Evolutionary conservation across 179 eudicot genomes (phyloP).

Genomic region (Amaranthus tricolor): DNA sequence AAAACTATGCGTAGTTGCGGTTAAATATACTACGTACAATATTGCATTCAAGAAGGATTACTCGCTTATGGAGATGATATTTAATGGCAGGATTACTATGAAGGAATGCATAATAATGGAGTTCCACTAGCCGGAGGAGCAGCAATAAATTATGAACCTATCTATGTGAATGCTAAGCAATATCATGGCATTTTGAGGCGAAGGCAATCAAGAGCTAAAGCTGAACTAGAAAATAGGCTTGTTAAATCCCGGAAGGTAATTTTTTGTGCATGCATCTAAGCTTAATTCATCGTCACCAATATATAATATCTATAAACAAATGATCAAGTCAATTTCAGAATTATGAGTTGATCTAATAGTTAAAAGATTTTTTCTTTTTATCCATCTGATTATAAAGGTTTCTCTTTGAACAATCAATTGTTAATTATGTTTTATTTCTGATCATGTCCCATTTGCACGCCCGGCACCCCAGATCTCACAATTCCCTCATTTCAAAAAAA

Average conservation of each 20-base stretch:
- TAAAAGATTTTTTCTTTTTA: too few relatives aligned
- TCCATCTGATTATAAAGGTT: too few relatives aligned
- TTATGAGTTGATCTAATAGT: too few relatives aligned
- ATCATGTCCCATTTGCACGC: too few relatives aligned
- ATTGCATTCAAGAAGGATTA: too few relatives aligned
- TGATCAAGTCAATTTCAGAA: background rate
- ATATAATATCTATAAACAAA: background rate
- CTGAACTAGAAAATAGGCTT: constrained; percentile 66
- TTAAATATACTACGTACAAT: too few relatives aligned
- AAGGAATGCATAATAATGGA: constrained; percentile 2
- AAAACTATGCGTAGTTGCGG: too few relatives aligned
- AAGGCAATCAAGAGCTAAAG: constrained; percentile 88
- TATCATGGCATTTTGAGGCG: constrained; percentile 87
- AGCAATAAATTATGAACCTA: constrained; percentile 46
- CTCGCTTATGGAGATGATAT: background rate
- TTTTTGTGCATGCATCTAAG: background rate
- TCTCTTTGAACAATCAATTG: too few relatives aligned
- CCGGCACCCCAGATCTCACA: too few relatives aligned
- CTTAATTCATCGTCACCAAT: background rate
- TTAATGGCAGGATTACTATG: constrained; percentile 13
- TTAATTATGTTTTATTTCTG: too few relatives aligned
- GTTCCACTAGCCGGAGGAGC: constrained; percentile 12
- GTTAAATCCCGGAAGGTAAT: constrained; percentile 61
- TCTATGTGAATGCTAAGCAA: constrained; percentile 87
- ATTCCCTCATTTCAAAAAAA: too few relatives aligned